phyloP scores from a whole-genome alignment of 129 eudicot genomes.

The Tagetes patula region DNA sequence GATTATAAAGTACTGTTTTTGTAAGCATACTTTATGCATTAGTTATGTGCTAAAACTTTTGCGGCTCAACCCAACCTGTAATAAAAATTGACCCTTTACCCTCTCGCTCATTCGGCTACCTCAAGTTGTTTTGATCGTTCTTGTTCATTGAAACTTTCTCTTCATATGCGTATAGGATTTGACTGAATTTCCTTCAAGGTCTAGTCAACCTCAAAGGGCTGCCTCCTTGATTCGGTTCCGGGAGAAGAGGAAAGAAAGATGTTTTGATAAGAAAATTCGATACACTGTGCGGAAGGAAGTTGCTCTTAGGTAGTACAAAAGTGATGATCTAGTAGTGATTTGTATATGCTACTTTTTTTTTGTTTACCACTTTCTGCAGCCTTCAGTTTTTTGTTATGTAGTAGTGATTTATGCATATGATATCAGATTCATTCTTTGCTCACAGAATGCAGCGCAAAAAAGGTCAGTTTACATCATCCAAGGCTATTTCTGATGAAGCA shows the following conservation, averaged over 20 bases:
- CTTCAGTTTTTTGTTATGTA: too few species aligned
- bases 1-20: too few species aligned
- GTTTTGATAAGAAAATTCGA: conserved; percentile 95
- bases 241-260: conserved; percentile 90
- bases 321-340: too few species aligned
- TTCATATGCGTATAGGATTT: conserved; percentile 34
- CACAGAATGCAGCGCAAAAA: conserved; percentile 89
- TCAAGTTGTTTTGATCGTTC: too few species aligned
- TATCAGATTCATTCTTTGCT: conserved; percentile 10
- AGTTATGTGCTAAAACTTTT: too few species aligned
- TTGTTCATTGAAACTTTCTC: too few species aligned
- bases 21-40: too few species aligned
- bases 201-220: conserved; percentile 85
- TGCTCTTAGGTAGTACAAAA: conserved; percentile 64
- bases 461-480: conserved; percentile 90
- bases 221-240: conserved; percentile 92
- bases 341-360: too few species aligned
- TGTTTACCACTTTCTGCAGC: too few species aligned
- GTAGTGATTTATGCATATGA: not conserved
- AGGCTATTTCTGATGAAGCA: conserved; percentile 60
- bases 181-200: conserved; percentile 64
- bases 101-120: too few species aligned
- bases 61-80: too few species aligned
- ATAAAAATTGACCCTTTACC: too few species aligned
- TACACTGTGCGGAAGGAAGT: conserved; percentile 92